Evolutionary conservation across 208 protist species (phyloP).

Genomic region (Crithidia sp.): DNA sequence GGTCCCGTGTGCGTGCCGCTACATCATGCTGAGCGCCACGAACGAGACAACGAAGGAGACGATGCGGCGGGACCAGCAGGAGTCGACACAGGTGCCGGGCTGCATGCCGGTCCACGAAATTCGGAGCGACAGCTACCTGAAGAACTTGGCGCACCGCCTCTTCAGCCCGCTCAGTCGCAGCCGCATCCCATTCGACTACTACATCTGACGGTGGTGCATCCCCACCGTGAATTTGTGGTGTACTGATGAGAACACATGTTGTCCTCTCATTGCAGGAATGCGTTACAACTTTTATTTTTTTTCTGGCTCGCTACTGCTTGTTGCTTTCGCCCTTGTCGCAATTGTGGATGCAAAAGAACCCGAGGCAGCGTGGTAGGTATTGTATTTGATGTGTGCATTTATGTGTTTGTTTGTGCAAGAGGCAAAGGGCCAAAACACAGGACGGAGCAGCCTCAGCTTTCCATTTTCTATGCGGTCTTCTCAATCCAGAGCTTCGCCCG

Average conservation of each 20-base stretch:
- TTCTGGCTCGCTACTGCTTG: no score
- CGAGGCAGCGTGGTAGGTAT: no score
- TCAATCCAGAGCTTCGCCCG: no score
- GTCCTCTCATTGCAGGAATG: no score
- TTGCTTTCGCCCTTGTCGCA: no score
- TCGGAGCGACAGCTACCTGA: constrained; percentile 36
- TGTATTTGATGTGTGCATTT: background rate
- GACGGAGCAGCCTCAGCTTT: no score
- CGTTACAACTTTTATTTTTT: no score
- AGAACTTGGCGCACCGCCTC: constrained; percentile 43
- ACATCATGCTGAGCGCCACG: constrained; percentile 49
- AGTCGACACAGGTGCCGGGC: background rate
- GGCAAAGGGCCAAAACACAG: no score
- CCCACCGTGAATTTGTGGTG: background rate
- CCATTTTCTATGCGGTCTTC: no score
- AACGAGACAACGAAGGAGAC: constrained; percentile 61
- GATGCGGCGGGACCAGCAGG: constrained; percentile 18
- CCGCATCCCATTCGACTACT: constrained; percentile 39
- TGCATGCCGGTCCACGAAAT: constrained; percentile 19
- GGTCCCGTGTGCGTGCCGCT: constrained; percentile 44
- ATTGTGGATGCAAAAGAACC: no score
- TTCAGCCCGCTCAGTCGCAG: constrained; percentile 61
- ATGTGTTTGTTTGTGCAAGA: background rate
- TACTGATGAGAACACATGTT: background rate
- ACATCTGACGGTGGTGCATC: constrained; percentile 5